Evolutionary conservation across 495 filamentous ascomycete species (phyloP), one percentile per base, ranked within the genome.

Genomic region (Xylaria nigripes): DNA sequence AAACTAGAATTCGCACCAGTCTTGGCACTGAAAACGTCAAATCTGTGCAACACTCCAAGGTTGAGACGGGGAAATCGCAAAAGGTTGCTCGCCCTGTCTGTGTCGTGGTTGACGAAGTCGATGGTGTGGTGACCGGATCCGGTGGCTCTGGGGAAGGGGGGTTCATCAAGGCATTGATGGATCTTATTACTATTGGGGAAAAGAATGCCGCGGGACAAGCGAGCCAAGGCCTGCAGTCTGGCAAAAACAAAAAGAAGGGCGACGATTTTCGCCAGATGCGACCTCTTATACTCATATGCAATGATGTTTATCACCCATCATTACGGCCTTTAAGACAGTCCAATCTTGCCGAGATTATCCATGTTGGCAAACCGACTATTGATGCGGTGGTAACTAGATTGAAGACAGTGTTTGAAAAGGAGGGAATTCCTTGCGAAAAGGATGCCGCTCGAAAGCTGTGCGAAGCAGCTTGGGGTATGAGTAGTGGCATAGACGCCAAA

Each of bases 231-330:
- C 58, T 71, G 34, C 5, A 60, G 40, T 42, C 48, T 13, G 58
- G 54, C 29, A 63, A 57, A 32, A 81, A 76, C 54, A 77, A 70
- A 60, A 84, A 80, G 69, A 89, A 86, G 62, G 84, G 83, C 0
- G 89, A 96, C 58, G 81, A 81, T 36, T 98, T 97, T 67, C 79
- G 84, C 24, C 79, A 96, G 49, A 78, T 91, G 69, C 80, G 93
- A 45, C 93, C 93, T 0, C 74, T 98, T 30, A 89, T 98, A 54
- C 70, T 96, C 24, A 90, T 98, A 54, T 98, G 93, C 76, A 98
- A 98, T 56, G 93, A 98, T 69, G 80, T 96, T n/a, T 98, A 98
- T 66, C 89, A 94, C 61, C 81, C 93, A 21, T 87, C 90, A 50
- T 77, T 98, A 23, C 81, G 88, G 10, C 89, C 87, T 18, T 78